Evolutionary conservation across 1,139 yeast species (phyloP), one percentile per base, ranked within the genome.

Genomic region (Taphrina communis): DNA sequence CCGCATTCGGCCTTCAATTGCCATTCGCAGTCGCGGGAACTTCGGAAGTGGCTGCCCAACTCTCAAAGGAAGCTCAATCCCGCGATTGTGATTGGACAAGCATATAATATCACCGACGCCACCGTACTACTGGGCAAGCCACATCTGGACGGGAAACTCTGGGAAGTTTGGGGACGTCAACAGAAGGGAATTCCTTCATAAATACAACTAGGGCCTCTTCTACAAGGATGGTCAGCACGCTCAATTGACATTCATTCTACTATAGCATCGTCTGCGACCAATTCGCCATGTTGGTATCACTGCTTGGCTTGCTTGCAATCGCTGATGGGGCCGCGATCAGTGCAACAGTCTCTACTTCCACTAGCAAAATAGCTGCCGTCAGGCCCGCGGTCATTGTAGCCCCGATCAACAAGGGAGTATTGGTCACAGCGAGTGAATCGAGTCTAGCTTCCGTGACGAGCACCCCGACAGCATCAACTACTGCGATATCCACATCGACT

Each of bases 281-380:
- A 6, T 2, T 50, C 53, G 36, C 6, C 12, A 50, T 50, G 53
- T 50, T 38, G 11, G 17, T 56, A 9, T 17, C 60, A 17, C 21
- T 56, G n/a, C 12, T 56, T 11, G 60, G 50, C 9, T 35, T 56
- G 11, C 21, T 56, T 21, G 19, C 60, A 11, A 35, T 56, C 36
- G 60, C 21, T 38, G 60, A 56, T 25, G 60, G 44, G 3, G 60
- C 50, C 8, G 60, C 60, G 19, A 38, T 56, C 14, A 6, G 21
- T 11, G 11, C 60, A 35, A 17, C 36, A 11, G 21, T 19, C 44
- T 50, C 55, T 21, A 50, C 55, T 12, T 50, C 55, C 2, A 6
- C 48, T 19, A 44, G 48, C 19, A 39, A 39, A 6, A 14, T 14
- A 39, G 42, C 42, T 11, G 42, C 14, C 14, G 14, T 44, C 48